Percentiles rank a stretch among this genome's conserved stretches.
Evolutionary conservation across 2,329 filamentous ascomycete species (phyloP).

Genomic region (Aspergillus intermedius): DNA sequence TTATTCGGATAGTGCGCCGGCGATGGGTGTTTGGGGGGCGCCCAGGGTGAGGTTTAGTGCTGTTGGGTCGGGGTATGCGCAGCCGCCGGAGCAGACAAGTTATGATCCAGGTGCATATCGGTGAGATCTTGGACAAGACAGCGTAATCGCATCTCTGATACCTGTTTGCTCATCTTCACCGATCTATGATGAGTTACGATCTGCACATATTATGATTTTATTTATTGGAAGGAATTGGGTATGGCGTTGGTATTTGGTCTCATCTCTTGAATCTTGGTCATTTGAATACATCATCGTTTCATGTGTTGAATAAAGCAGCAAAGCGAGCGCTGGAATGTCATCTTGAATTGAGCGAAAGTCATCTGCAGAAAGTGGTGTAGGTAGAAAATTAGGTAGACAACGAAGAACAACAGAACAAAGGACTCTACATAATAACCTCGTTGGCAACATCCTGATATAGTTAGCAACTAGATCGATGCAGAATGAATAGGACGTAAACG

Average conservation of each 20-base stretch:
- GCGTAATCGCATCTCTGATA: not conserved
- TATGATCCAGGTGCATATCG: constrained; percentile 31
- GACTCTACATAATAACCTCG: constrained; percentile 78
- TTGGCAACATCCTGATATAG: constrained; percentile 33
- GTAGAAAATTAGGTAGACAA: not conserved
- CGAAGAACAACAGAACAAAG: not conserved
- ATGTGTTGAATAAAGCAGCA: not conserved
- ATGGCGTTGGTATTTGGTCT: not conserved
- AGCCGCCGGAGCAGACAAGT: constrained; percentile 25
- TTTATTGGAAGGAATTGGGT: not conserved
- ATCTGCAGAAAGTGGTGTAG: not conserved
- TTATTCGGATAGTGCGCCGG: constrained; percentile 23
- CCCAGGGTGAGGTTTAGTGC: constrained; percentile 16
- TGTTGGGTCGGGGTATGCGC: constrained; percentile 18
- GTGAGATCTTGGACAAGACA: constrained; percentile 9
- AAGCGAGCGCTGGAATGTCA: not conserved
- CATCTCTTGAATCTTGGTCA: not conserved
- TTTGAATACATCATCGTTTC: not conserved
- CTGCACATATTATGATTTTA: constrained; percentile 1
- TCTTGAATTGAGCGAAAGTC: not conserved
- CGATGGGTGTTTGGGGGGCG: constrained; percentile 11
- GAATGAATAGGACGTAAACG: constrained; percentile 31
- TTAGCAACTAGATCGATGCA: not conserved
- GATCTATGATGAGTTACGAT: constrained; percentile 8
- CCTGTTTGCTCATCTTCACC: not conserved